Evolutionary conservation across 306 rosid genomes (phyloP).

Genomic region (Pterocarpus santalinus): DNA sequence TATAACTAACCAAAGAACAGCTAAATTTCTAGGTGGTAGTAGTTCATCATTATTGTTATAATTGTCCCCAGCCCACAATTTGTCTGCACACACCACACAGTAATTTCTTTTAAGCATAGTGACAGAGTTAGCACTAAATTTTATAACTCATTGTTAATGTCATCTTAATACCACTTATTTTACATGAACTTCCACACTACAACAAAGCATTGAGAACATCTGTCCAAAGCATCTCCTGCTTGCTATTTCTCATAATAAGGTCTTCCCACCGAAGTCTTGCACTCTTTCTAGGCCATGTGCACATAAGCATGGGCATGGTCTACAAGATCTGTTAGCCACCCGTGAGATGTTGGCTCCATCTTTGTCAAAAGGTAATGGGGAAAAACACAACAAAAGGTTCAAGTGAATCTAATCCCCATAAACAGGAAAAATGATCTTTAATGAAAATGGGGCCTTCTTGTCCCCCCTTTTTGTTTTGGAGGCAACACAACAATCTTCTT

Average conservation of each 20-base stretch:
- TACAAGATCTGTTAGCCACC: constrained; percentile 53
- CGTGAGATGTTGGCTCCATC: constrained; percentile 48
- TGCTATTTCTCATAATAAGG: constrained; percentile 24
- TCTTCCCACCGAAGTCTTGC: constrained; percentile 5
- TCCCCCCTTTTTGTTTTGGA: constrained; percentile 13
- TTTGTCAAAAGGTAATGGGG: constrained; percentile 33
- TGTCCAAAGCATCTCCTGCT: constrained; percentile 1
- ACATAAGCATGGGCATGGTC: constrained; percentile 57
- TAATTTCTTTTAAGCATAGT: not conserved
- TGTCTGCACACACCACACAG: constrained; percentile 32
- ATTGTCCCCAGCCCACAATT: constrained; percentile 45
- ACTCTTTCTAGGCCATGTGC: constrained; percentile 57
- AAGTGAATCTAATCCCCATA: constrained; percentile 30
- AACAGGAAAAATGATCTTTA: constrained; percentile 4
- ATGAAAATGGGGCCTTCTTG: constrained; percentile 18
- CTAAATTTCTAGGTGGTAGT: constrained; percentile 40
- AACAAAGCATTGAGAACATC: not conserved
- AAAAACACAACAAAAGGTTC: constrained; percentile 35
- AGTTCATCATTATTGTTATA: constrained; percentile 41
- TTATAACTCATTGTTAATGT: not conserved
- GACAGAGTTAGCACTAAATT: not conserved
- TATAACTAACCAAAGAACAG: constrained; percentile 34
- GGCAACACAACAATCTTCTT: not conserved
- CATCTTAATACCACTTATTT: not conserved
- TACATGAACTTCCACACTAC: constrained; percentile 1